Conservation (phyloP, 208 protist genomes). For the Leishmania major region DNA sequence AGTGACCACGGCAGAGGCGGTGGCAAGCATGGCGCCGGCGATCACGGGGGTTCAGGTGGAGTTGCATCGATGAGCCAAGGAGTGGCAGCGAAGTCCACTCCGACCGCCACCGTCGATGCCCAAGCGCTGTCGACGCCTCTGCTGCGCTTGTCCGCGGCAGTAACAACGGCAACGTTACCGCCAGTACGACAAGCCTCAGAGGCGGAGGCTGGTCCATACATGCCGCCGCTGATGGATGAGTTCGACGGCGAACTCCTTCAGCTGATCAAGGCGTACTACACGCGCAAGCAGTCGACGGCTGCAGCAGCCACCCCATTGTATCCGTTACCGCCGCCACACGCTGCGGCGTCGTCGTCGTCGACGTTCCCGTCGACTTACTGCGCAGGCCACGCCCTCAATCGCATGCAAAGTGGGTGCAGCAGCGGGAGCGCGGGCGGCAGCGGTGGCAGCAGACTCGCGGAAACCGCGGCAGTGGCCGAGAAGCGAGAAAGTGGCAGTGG, state of each 20-base stretch:
- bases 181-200: not conserved
- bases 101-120: not conserved
- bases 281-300: slow-evolving; percentile 18
- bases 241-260: slow-evolving; percentile 50
- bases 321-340: not conserved
- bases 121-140: not conserved
- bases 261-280: slow-evolving; percentile 54
- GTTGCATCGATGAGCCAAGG: not conserved
- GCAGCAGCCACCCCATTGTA: not conserved
- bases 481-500: not conserved
- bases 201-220: not conserved
- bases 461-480: not conserved
- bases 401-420: not conserved
- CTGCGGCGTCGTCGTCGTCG: not conserved
- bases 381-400: not conserved
- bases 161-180: not conserved
- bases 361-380: not conserved
- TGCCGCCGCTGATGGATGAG: slow-evolving; percentile 36
- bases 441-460: not conserved
- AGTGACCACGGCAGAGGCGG: not conserved
- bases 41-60: too few relatives aligned
- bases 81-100: not conserved
- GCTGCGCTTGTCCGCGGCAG: not conserved
- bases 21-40: not conserved
- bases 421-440: not conserved